Evolutionary conservation across 2,329 filamentous ascomycete genomes (phyloP), one percentile per base, ranked within the genome.

Genomic region (Mycosphaerella arachidis): DNA sequence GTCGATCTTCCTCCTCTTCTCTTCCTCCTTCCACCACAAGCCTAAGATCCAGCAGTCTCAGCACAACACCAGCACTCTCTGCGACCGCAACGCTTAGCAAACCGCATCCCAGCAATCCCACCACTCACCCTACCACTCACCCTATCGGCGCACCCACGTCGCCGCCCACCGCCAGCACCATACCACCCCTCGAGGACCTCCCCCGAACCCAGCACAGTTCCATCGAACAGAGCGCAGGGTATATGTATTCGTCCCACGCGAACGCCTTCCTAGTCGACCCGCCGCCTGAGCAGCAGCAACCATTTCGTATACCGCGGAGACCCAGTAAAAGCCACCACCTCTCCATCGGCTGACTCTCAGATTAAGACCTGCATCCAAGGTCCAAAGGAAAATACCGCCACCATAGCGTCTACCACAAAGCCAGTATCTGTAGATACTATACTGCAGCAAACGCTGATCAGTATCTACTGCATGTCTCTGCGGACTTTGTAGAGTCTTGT

Each of bases 171-270:
- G 51, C 54, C 59, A 61, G 57, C 63, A 60, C 56, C 48, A 52
- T 52, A 56, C 58, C 61, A 59, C 54, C 57, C 64, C 53, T 52
- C 58, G 59, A 63, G 62, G 62, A 56, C 59, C 62, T 53, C 20
- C 53, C 60, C 55, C 57, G 50, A 60, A 59, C 59, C 60, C 63
- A 57, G 55, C 59, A 65, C 61, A 56, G 52, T 59, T 33, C 48
- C 61, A 48, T 57, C 63, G 63, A 55, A 18, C 63, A 68, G 48
- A 65, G 67, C 59, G 63, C 68, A 70, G 69, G 67, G 91, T 96
- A 90, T 95, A 96, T 96, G 92, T 96, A 96, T 96, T 92, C 92
- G 91, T 89, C 91, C 90, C 89, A 89, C 87, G 85, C 85, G 86
- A 86, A 90, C 89, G 87, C 91, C 87, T 92, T 91, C 87, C 90